These are phyloP conservation scores for Zelopaecilomyces penicillatus DNA, from an alignment of 2,329 filamentous ascomycete genomes.

Conservation along the genomic window DNA sequence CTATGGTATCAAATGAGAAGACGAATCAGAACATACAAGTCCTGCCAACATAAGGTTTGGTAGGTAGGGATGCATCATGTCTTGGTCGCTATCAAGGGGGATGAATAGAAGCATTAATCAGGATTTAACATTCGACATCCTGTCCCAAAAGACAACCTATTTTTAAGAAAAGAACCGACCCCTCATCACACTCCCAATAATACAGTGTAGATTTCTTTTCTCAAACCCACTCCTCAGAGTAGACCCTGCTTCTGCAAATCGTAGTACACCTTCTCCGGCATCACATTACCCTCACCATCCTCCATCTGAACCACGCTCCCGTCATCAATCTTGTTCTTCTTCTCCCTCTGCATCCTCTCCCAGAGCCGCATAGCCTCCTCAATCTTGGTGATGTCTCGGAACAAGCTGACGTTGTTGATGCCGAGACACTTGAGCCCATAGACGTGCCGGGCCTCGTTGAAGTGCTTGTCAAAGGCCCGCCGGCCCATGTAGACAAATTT, in stretches of 20 bases:
- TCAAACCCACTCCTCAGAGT: slow-evolving; percentile 39
- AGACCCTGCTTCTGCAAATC: slow-evolving; percentile 90
- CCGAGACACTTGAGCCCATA: slow-evolving; percentile 91
- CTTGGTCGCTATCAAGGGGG: too few species aligned
- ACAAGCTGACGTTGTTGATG: slow-evolving; percentile 83
- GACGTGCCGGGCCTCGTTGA: slow-evolving; percentile 87
- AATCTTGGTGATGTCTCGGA: slow-evolving; percentile 89
- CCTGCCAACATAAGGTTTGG: too few species aligned
- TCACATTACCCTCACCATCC: slow-evolving; percentile 93
- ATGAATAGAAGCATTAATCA: too few species aligned
- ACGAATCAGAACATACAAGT: too few species aligned
- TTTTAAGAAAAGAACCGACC: too few species aligned
- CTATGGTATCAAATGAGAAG: too few species aligned
- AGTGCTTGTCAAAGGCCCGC: slow-evolving; percentile 95
- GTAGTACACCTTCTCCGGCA: slow-evolving; percentile 97
- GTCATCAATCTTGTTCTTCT: slow-evolving; percentile 66
- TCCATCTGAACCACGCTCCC: slow-evolving; percentile 97
- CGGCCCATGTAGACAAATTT: slow-evolving; percentile 99
- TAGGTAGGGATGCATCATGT: too few species aligned
- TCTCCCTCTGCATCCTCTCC: slow-evolving; percentile 86
- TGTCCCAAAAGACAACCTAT: too few species aligned
- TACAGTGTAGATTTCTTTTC: too few species aligned
- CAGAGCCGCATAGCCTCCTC: slow-evolving; percentile 81
- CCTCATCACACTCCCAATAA: too few species aligned
- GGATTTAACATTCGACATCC: too few species aligned